Percentiles rank a stretch among this genome's conserved stretches.
phyloP scores from a whole-genome alignment of 2,329 filamentous ascomycete species.

The Mollisia scopiformis region DNA sequence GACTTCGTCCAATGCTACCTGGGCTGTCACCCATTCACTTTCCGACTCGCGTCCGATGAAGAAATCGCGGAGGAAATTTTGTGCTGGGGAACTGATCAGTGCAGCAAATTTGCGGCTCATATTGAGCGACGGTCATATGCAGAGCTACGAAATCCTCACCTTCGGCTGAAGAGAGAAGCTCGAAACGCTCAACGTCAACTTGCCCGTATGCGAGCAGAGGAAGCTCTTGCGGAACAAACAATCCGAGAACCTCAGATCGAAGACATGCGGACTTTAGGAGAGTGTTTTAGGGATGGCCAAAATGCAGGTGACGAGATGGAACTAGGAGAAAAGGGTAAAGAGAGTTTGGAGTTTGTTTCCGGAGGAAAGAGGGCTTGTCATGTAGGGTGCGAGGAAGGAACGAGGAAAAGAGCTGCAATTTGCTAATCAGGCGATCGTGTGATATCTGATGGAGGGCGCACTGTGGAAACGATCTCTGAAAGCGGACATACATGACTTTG shows the following conservation, averaged over 20 bases:
- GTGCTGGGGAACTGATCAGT: not conserved
- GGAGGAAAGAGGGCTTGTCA: too few species aligned
- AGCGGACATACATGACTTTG: too few species aligned
- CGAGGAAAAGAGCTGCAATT: too few species aligned
- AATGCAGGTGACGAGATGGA: too few species aligned
- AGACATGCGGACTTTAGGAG: not conserved
- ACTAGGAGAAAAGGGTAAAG: too few species aligned
- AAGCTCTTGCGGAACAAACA: too few species aligned
- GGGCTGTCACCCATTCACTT: not conserved
- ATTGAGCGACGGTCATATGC: not conserved
- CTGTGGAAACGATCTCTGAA: too few species aligned
- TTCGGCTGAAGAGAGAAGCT: not conserved
- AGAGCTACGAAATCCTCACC: not conserved
- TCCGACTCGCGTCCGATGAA: not conserved
- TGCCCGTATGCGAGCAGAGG: not conserved
- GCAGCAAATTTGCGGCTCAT: not conserved
- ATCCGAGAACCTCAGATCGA: not conserved
- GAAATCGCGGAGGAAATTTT: not conserved
- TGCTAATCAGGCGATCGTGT: too few species aligned
- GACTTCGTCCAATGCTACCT: not conserved
- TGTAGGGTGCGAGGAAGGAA: too few species aligned
- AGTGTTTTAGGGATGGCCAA: too few species aligned
- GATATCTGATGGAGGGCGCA: too few species aligned
- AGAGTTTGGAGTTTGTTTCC: too few species aligned
- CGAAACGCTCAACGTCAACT: not conserved